phyloP scores from a whole-genome alignment of 768 basidiomycete species.

The Mycena galericulata region DNA sequence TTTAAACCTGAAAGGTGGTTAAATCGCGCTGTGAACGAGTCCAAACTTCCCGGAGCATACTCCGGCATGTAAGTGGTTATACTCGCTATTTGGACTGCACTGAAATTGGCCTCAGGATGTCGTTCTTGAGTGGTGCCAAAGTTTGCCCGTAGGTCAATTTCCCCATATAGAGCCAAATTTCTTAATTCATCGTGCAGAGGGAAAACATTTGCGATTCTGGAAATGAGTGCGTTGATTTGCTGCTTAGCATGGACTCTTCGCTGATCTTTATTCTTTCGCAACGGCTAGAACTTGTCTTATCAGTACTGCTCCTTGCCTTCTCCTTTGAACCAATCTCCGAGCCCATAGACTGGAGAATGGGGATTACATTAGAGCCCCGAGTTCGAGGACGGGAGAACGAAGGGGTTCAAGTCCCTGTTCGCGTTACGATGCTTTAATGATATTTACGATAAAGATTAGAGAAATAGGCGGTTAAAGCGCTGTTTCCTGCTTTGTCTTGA shows the following conservation, averaged over 20 bases:
- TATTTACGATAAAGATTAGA: too few relatives aligned
- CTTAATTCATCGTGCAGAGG: slow-evolving; percentile 39
- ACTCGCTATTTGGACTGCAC: slow-evolving; percentile 55
- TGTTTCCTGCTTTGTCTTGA: neutral
- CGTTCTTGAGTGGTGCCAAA: slow-evolving; percentile 58
- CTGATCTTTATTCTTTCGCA: neutral
- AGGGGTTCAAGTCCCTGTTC: slow-evolving; percentile 35
- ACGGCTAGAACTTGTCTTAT: slow-evolving; percentile 42
- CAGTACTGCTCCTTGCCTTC: slow-evolving; percentile 39
- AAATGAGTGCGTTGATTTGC: slow-evolving; percentile 47
- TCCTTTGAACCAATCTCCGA: slow-evolving; percentile 34
- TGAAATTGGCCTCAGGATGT: slow-evolving; percentile 48
- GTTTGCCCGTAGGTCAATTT: slow-evolving; percentile 55
- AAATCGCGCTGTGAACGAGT: slow-evolving; percentile 34
- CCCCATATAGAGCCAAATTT: slow-evolving; percentile 28
- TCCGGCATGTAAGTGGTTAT: slow-evolving; percentile 9
- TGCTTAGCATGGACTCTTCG: too few relatives aligned
- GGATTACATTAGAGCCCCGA: slow-evolving; percentile 40
- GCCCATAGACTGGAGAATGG: slow-evolving; percentile 43
- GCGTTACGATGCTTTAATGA: slow-evolving; percentile 12
- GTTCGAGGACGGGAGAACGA: slow-evolving; percentile 33
- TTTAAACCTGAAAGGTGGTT: slow-evolving; percentile 67
- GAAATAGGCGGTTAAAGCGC: too few relatives aligned
- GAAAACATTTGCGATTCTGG: slow-evolving; percentile 51
- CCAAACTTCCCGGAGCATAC: slow-evolving; percentile 35